These are phyloP conservation scores for Microcos paniculata DNA, from an alignment of 345 rosid genomes.

Conservation along the genomic window DNA sequence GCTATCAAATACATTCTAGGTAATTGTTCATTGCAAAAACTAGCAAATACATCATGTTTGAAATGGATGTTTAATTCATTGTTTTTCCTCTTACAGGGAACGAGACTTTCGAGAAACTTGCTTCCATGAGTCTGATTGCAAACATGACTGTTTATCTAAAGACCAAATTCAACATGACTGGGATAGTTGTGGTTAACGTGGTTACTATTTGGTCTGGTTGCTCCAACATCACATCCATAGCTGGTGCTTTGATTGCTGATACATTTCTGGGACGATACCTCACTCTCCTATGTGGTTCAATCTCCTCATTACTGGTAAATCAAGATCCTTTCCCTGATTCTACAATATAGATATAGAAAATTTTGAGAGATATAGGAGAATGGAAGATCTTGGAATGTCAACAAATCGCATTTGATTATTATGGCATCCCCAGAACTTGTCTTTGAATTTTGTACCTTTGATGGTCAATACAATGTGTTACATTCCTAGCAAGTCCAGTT, in stretches of 20 bases:
- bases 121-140: constrained; percentile 58
- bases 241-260: constrained; percentile 62
- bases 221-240: constrained; percentile 46
- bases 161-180: constrained; percentile 53
- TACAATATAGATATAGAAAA: not conserved
- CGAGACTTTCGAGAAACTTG: constrained; percentile 69
- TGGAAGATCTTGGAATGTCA: not conserved
- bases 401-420: not conserved
- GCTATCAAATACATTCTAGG: constrained; percentile 44
- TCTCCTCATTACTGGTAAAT: constrained; percentile 48
- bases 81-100: constrained; percentile 32
- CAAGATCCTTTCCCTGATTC: not conserved
- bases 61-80: not conserved
- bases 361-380: not conserved
- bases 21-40: not conserved
- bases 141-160: constrained; percentile 52
- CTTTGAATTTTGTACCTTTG: not conserved
- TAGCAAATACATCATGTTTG: not conserved
- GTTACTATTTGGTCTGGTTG: constrained; percentile 54
- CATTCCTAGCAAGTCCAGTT: not conserved
- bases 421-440: not conserved
- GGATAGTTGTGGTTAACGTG: constrained; percentile 50
- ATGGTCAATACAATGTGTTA: not conserved
- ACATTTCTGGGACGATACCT: constrained; percentile 46
- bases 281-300: constrained; percentile 52